Conservation (phyloP, 345 rosid genomes). For the Leavenworthia alabamica region DNA sequence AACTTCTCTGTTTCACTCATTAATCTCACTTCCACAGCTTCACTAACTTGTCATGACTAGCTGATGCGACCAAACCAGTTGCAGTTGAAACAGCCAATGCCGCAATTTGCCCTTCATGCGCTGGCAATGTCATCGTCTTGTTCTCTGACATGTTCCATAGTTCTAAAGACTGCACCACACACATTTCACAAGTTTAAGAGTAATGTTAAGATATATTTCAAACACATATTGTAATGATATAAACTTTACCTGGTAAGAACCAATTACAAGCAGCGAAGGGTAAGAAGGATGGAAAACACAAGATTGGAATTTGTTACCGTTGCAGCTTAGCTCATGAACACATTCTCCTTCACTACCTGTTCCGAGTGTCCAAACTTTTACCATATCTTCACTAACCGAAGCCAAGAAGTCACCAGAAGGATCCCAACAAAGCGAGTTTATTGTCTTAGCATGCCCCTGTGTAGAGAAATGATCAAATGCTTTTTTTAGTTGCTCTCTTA, state of each 20-base stretch:
- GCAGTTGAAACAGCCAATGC: slow-evolving; percentile 66
- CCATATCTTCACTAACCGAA: slow-evolving; percentile 88
- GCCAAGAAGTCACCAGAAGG: slow-evolving; percentile 79
- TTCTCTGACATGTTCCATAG: slow-evolving; percentile 87
- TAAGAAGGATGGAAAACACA: slow-evolving; percentile 83
- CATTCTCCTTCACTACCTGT: slow-evolving; percentile 87
- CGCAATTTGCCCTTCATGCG: slow-evolving; percentile 76
- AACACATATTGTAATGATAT: not conserved
- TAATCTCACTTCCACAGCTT: slow-evolving; percentile 76
- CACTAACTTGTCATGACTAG: slow-evolving; percentile 82
- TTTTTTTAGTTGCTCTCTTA: not conserved
- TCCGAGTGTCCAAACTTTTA: slow-evolving; percentile 82
- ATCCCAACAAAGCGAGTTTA: slow-evolving; percentile 90
- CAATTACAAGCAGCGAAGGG: slow-evolving; percentile 71
- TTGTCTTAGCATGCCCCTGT: slow-evolving; percentile 73
- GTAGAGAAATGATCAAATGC: not conserved
- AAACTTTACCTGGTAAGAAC: slow-evolving; percentile 79
- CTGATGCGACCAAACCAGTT: slow-evolving; percentile 85
- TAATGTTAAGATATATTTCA: not conserved
- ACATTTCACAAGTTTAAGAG: not conserved
- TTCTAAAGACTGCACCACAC: slow-evolving; percentile 66
- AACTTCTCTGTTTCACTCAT: no score
- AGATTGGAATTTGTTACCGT: slow-evolving; percentile 78
- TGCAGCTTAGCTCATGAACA: slow-evolving; percentile 79
- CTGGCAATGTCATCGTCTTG: slow-evolving; percentile 69